Evolutionary conservation across 768 basidiomycete genomes (phyloP), one percentile per base, ranked within the genome.

Genomic region (Mycena metata): DNA sequence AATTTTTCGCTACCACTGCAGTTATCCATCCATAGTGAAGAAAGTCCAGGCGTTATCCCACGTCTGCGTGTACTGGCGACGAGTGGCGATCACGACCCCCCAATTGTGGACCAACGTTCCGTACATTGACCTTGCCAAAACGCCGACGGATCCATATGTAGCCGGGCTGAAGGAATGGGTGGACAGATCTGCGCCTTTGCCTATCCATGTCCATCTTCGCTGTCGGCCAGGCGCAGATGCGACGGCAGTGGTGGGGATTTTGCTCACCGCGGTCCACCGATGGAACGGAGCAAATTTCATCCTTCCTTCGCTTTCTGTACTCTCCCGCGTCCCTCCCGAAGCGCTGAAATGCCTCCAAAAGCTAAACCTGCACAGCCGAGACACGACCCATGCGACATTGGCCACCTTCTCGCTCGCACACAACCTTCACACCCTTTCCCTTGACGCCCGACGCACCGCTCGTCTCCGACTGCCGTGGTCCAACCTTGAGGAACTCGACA

Each of bases 51-150:
- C 30, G 12, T 12, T 70, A 7, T 56, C 69, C 6, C 58, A 50
- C 6, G 69, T 66, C 7, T 70, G 60, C 47, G 54, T 47, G 16
- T 52, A 70, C 46, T 70, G 69, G 64, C 47, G 59, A 36, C 41
- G 36, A 6, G 36, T 70, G 26, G 69, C 60, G 11, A 46, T 55
- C 42, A 63, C 64, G 7, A 66, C 59, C 0, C 69, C 69, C 1
- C 69, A n/a, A 24, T 21, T 66, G 17, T 70, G 64, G 64, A 66
- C 47, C 16, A 17, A 15, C 16, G 0, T 2, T 2, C 16, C 61
- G 9, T 1, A 16, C 21, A 36, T 24, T 2, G 17, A 1, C 9
- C 11, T 66, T 24, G 13, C 41, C 12, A 57, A 50, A 24, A 39
- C 54, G 5, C 58, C 33, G 15, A 51, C 47, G 9, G 54, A 23